These are phyloP conservation scores for Kodamaea hsintzibuensis DNA, from an alignment of 805 yeast species.

Conservation along the genomic window DNA sequence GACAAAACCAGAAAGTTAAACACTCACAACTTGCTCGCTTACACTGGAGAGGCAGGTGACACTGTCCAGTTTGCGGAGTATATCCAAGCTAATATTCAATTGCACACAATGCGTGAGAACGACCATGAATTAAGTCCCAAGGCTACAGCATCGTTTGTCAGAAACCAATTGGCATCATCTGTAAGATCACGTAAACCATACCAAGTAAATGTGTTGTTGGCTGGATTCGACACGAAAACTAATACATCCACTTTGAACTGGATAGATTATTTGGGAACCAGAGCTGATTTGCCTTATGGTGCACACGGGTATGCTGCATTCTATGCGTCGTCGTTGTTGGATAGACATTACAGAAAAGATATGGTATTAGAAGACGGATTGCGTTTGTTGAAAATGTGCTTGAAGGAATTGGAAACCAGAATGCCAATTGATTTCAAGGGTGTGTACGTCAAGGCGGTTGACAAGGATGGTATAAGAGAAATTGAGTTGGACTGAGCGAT, in stretches of 20 bases:
- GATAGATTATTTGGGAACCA: slow-evolving; percentile 93
- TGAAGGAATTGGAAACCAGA: slow-evolving; percentile 76
- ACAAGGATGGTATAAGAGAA: slow-evolving; percentile 56
- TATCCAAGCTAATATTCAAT: slow-evolving; percentile 87
- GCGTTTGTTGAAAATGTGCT: slow-evolving; percentile 67
- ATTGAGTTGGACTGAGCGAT: slow-evolving; percentile 21
- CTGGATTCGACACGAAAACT: slow-evolving; percentile 69
- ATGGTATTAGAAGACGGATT: slow-evolving; percentile 79
- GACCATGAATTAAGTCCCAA: slow-evolving; percentile 74
- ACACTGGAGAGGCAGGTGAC: slow-evolving; percentile 95
- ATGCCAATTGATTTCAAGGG: slow-evolving; percentile 97
- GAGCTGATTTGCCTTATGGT: slow-evolving; percentile 88
- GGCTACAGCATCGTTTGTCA: slow-evolving; percentile 84
- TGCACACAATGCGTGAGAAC: slow-evolving; percentile 83
- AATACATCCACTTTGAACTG: slow-evolving; percentile 71
- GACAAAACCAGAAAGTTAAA: slow-evolving; percentile 78
- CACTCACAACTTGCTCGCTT: slow-evolving; percentile 79
- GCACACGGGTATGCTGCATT: slow-evolving; percentile 99
- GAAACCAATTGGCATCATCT: slow-evolving; percentile 85
- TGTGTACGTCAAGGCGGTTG: slow-evolving; percentile 64
- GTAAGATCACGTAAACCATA: slow-evolving; percentile 88
- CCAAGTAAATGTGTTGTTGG: slow-evolving; percentile 89
- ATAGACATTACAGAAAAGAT: slow-evolving; percentile 82
- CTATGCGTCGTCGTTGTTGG: slow-evolving; percentile 85
- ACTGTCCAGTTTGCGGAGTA: slow-evolving; percentile 94